These are phyloP conservation scores for Diplotaxis tenuifolia DNA, from an alignment of 345 rosid genomes.

Conservation along the genomic window DNA sequence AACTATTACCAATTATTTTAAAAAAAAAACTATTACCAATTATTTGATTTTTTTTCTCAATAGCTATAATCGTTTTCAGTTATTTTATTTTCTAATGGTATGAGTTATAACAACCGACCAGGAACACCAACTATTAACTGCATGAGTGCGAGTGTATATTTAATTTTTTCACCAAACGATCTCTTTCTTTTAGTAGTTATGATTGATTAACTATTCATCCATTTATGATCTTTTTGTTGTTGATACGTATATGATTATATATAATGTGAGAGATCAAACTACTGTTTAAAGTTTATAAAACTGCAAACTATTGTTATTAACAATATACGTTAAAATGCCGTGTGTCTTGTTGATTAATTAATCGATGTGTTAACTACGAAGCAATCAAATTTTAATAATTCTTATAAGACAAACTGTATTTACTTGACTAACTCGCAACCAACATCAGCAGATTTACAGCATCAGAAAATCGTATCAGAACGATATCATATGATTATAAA, in stretches of 20 bases:
- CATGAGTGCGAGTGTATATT: conserved; percentile 12
- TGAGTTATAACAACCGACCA: conserved; percentile 40
- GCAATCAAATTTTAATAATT: background rate
- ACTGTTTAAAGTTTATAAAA: background rate
- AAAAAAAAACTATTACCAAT: background rate
- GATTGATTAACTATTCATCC: background rate
- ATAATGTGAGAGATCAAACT: background rate
- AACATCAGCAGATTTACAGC: conserved; percentile 9
- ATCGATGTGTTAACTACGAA: conserved; percentile 5
- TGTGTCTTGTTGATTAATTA: background rate
- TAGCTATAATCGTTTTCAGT: conserved; percentile 3
- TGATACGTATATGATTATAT: background rate
- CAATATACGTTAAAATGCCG: background rate
- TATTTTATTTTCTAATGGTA: conserved; percentile 23
- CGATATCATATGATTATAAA: background rate
- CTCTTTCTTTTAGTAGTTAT: background rate
- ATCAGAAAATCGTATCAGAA: conserved; percentile 1
- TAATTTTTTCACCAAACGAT: conserved; percentile 15
- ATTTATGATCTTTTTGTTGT: background rate
- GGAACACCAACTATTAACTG: conserved; percentile 21
- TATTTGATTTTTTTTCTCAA: background rate
- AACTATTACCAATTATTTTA: background rate
- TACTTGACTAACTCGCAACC: conserved; percentile 3
- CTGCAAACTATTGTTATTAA: background rate
- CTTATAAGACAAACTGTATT: background rate